Base-by-base conservation (phyloP, 257 asterid genomes). In the Ilex aquifolium region DNA sequence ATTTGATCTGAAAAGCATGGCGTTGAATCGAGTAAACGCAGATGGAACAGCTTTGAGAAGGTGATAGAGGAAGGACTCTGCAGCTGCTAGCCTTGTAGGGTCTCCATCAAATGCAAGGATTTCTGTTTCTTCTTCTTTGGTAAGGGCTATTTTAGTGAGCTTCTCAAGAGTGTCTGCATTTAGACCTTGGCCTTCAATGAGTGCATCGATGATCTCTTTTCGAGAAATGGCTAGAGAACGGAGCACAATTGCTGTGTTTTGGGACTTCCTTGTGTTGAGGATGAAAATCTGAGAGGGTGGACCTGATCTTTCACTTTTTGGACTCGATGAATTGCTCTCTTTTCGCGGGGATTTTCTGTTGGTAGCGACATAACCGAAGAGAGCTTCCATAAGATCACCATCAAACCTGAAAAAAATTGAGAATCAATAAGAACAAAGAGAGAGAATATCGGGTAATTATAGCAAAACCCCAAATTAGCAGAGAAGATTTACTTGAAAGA, bases 311-410 rank as follows among this genome's bases (percentile, higher is more conserved):
- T 80, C 80, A 21, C 65, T 78, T 30, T 40, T 63, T 40, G 77
- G 71, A 6, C 50, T 69, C 7, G 71, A 4, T 13, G 86, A 55
- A 39, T 53, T 61, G 1, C 44, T 14, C 51, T 75, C 86, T 13
- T 72, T 71, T 67, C 72, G 67, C 0, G 97, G 95, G 1, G 99
- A 88, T 57, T 81, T 90, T 69, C 85, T 64, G 71, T 88, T 84
- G 14, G 82, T 80, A 10, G 99, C 99, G 1, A 93, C 99, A 29
- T 57, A 80, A 39, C 99, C 99, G 54, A 93, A 93, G 56, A 93
- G 91, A 8, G 99, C 96, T 78, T 93, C 99, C 97, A 93, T 90
- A 30, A 90, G 87, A 70, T 88, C 91, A 53, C 84, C 99, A 65
- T 93, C 96, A 64, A 90, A 85, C 80, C 99, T 93, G 82, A 69